Evolutionary conservation across 2,329 filamentous ascomycete species (phyloP), one percentile per base, ranked within the genome.

Genomic region (Bipolaris cookei): DNA sequence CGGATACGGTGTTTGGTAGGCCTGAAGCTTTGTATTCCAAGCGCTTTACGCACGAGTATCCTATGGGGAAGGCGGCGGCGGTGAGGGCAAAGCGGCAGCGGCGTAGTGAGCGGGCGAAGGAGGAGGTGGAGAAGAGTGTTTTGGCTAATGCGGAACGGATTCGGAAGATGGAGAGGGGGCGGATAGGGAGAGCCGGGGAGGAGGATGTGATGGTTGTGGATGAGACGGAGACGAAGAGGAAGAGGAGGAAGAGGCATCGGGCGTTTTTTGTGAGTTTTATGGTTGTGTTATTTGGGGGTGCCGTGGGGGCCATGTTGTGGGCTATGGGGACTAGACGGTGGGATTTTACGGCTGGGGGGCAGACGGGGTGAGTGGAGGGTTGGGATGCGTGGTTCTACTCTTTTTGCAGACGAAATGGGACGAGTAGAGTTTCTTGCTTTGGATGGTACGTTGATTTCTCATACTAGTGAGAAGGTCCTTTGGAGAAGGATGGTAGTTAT

Each of bases 41-140:
- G 20, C 54, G 54, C 42, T 56, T 53, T 14, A 20, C 54, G 0
- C 54, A 53, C 18, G 32, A 34, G 18, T 21, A 52, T 6, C 42
- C 48, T 2, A 42, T 42, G 3, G 54, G 54, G 2, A 20, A 8
- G 25, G 30, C 7, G 28, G 11, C 37, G 37, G 2, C 8, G 3
- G 28, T 11, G 10, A 30, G 13, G 28, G 28, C 3, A 3, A 30
- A 30, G 10, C 10, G 28, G 28, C 10, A 30, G 28, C 28, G 3
- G 28, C 28, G 28, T 1, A 11, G 28, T 30, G 28, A 50, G 20
- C 48, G n/a, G 25, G n/a, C 0, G 11, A 54, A 16, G 18, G 28
- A 16, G 1, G 32, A 38, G 3, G 34, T 5, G n/a, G 4, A 4
- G 4, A 16, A 20, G 6, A 21, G 13, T 14, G 20, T 18, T 11